Evolutionary conservation across 2,329 filamentous ascomycete species (phyloP), one percentile per base, ranked within the genome.

Genomic region (Karstenula rhodostoma): DNA sequence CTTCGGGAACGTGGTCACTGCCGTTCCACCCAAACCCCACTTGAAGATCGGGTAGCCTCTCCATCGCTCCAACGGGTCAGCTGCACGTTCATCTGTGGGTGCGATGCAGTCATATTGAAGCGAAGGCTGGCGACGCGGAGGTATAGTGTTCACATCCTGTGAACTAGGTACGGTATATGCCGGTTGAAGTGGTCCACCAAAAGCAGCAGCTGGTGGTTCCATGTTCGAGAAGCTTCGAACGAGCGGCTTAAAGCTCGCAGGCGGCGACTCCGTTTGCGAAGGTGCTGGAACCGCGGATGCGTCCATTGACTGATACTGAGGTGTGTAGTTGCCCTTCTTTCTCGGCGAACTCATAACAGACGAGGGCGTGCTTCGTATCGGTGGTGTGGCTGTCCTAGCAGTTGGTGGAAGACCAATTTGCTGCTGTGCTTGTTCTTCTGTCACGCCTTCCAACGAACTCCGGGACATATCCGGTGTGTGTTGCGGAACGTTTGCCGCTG

Each of bases 41-140:
- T 86, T 87, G 71, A 98, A 90, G 13, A 97, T 85, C 0, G 96
- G 95, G 13, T 87, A 86, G 3, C 96, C 96, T 79, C 91, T 93
- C 95, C 95, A 99, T 66, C 95, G 86, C 74, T 96, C 86, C 7
- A 99, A 81, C 2, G 89, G 88, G 79, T 99, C 95, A 19, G 87
- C 79, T 70, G 82, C 80, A 40, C 82, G 82, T 49, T 86, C 86
- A 60, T 84, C 87, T 50, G 79, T 80, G 4, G 87, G 87, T 5
- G 80, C 68, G 54, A 89, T 84, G 61, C 86, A 88, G 22, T 84
- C 80, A 17, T 87, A 76, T 25, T 84, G 81, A 27, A 82, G 78
- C 15, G 83, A 83, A 44, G 81, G 77, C 48, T 81, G 79, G 33
- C 71, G 67, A 44, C 70, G 71, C 49, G 75, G 71, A 23, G 74